Evolutionary conservation across 768 basidiomycete species (phyloP).

Genomic region (Boletus reticuloceps): DNA sequence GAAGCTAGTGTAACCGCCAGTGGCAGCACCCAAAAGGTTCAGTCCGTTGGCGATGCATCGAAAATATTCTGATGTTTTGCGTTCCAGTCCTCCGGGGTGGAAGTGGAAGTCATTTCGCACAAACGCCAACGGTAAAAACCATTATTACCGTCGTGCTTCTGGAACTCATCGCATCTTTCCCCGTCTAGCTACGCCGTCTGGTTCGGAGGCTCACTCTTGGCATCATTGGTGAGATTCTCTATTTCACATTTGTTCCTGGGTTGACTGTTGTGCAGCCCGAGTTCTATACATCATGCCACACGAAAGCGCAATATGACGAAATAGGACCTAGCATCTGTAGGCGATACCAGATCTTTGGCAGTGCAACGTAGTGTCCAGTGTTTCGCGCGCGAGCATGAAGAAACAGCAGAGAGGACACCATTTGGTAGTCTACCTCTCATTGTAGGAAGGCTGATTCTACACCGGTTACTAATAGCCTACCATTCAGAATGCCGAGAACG

Average conservation of each 20-base stretch:
- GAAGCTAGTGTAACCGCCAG: slow-evolving; percentile 72
- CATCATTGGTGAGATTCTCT: slow-evolving; percentile 68
- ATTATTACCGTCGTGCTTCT: background rate
- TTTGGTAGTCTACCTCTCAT: background rate
- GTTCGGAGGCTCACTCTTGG: slow-evolving; percentile 95
- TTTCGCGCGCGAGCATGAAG: background rate
- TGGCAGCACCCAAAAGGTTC: slow-evolving; percentile 73
- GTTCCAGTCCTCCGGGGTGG: slow-evolving; percentile 86
- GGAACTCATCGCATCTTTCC: slow-evolving; percentile 8
- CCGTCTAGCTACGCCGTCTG: slow-evolving; percentile 82
- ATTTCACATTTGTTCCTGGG: background rate
- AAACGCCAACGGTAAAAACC: slow-evolving; percentile 81
- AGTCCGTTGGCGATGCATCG: slow-evolving; percentile 13
- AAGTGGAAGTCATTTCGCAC: slow-evolving; percentile 98
- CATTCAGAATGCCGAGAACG: slow-evolving; percentile 5
- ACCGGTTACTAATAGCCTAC: background rate
- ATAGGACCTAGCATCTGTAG: slow-evolving; percentile 90
- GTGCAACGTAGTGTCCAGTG: slow-evolving; percentile 58
- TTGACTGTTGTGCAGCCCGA: slow-evolving; percentile 61
- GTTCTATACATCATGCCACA: slow-evolving; percentile 93
- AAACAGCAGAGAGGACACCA: background rate
- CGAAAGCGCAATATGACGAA: slow-evolving; percentile 93
- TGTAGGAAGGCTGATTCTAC: background rate
- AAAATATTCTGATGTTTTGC: slow-evolving; percentile 1
- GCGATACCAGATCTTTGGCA: slow-evolving; percentile 92